phyloP scores from a whole-genome alignment of 176 grass and related monocot genomes.

The Bromus sterilis region DNA sequence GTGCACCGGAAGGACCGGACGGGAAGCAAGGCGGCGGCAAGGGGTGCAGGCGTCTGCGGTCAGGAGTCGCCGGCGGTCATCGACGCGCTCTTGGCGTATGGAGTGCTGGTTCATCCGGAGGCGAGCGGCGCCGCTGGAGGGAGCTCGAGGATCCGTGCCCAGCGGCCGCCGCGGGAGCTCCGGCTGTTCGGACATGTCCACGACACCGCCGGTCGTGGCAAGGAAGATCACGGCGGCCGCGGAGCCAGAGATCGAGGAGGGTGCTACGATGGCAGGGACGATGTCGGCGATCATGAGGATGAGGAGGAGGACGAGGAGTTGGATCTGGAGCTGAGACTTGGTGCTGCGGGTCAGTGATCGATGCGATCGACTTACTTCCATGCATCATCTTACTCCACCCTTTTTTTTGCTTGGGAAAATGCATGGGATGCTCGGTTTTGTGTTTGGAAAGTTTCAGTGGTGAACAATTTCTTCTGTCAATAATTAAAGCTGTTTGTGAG shows the following conservation, averaged over 20 bases:
- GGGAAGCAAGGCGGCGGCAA: not conserved
- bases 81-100: not conserved
- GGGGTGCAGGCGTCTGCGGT: not conserved
- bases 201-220: not conserved
- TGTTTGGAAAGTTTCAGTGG: not conserved
- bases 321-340: constrained; percentile 78
- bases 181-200: constrained; percentile 35
- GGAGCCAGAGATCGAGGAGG: not conserved
- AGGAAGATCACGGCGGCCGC: not conserved
- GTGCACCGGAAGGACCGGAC: constrained; percentile 54
- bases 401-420: not conserved
- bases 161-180: constrained; percentile 41
- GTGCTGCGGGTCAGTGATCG: constrained; percentile 21
- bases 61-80: not conserved
- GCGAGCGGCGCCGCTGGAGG: not conserved
- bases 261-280: not conserved
- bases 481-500: not conserved
- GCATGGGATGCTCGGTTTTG: not conserved
- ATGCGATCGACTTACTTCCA: not conserved
- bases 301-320: constrained; percentile 29
- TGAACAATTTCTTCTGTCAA: not conserved
- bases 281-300: not conserved
- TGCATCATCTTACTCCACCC: not conserved
- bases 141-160: not conserved
- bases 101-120: not conserved